Conservation (phyloP, 208 protist genomes). For the Leishmania tropica region DNA sequence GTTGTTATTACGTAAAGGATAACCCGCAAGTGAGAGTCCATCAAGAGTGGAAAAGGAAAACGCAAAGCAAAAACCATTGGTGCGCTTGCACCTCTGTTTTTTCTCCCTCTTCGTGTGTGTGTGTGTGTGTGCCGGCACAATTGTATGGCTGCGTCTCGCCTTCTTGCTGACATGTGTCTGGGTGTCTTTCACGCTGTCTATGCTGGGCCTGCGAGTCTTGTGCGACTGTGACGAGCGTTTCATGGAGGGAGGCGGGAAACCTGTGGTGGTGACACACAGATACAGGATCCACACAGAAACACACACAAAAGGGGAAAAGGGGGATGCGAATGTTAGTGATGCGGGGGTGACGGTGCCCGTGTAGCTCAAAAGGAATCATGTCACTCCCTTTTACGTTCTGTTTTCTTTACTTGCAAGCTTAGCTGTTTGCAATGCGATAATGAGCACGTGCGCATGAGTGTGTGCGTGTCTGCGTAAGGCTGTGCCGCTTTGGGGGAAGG, state of each 20-base stretch:
- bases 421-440: background rate
- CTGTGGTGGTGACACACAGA: background rate
- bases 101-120: no score
- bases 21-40: background rate
- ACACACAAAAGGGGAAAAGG: background rate
- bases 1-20: background rate
- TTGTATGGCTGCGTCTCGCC: no score
- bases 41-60: background rate
- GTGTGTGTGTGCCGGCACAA: no score
- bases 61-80: background rate
- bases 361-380: background rate
- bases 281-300: background rate
- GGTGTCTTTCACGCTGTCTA: background rate
- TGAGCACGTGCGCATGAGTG: background rate
- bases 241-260: background rate
- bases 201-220: background rate
- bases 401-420: background rate
- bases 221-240: background rate
- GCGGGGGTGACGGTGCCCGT: background rate
- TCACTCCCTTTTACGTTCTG: background rate
- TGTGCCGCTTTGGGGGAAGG: background rate
- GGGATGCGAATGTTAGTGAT: background rate
- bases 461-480: background rate
- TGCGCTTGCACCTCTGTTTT: no score
- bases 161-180: background rate